Evolutionary conservation across 306 rosid genomes (phyloP).

Genomic region (Cucurbita ficifolia): DNA sequence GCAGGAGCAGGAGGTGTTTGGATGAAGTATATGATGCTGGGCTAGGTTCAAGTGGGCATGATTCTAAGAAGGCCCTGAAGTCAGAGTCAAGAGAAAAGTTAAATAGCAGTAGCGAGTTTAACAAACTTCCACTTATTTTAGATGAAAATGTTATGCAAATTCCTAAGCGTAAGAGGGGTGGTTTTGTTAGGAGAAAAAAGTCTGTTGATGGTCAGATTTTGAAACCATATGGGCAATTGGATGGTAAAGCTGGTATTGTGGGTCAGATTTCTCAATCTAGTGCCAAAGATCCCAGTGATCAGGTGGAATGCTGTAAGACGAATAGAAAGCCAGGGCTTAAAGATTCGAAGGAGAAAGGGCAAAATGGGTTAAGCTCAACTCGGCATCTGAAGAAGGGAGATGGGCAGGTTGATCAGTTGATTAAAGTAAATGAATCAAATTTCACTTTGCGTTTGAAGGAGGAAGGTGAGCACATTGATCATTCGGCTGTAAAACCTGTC

Average conservation of each 20-base stretch:
- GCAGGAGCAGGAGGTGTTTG: constrained; percentile 26
- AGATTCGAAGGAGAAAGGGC: constrained; percentile 26
- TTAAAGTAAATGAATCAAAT: constrained; percentile 6
- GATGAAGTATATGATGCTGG: constrained; percentile 28
- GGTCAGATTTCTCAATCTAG: constrained; percentile 29
- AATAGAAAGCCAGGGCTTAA: constrained; percentile 20
- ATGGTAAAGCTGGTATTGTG: constrained; percentile 19
- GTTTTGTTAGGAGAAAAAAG: constrained; percentile 55
- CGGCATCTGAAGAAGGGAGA: constrained; percentile 26
- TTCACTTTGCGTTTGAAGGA: constrained; percentile 7
- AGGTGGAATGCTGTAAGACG: constrained; percentile 20
- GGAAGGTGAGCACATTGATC: constrained; percentile 12
- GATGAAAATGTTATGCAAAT: constrained; percentile 34
- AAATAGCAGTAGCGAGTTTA: constrained; percentile 26
- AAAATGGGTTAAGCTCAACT: constrained; percentile 30
- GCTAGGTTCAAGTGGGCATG: constrained; percentile 28
- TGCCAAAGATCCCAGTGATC: constrained; percentile 25
- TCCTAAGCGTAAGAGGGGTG: constrained; percentile 77
- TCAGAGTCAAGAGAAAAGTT: constrained; percentile 26
- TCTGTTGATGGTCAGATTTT: constrained; percentile 18
- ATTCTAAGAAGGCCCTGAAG: constrained; percentile 21
- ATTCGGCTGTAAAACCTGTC: constrained; percentile 35
- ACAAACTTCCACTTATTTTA: constrained; percentile 32
- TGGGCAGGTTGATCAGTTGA: constrained; percentile 9
- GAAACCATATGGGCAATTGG: constrained; percentile 24